Base-by-base conservation (phyloP, 2,329 filamentous ascomycete genomes). In the Ceratocystis cacaofunesta region DNA sequence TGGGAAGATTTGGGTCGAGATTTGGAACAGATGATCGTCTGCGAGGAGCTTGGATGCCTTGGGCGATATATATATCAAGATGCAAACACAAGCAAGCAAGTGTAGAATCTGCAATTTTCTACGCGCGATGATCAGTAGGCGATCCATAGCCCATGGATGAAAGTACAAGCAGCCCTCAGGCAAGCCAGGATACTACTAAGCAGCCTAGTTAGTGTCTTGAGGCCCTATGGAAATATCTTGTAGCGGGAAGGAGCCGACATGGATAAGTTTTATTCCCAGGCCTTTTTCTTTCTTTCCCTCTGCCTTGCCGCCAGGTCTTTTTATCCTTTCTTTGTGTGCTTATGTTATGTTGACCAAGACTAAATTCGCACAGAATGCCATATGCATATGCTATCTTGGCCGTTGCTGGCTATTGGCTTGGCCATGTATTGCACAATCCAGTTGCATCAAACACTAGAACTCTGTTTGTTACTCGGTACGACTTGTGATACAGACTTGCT, bases 231-330 rank as follows among this genome's bases (percentile, higher is more conserved):
- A 32, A 50, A 22, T 62, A 46, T 22, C 43, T 43, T 61, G 32
- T 61, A 25, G 58, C 41, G 41, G 50, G 50, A 55, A 22, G 50
- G 50, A 55, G 50, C 25, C 17, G 32, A 22, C 58, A 32, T 46
- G 61, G 61, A 62, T 62, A 62, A 62, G 43, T 48, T 50, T 62
- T 62, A 19, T 62, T 62, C 61, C 61, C 36, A 41, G 36, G 36
- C 36, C 36, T 41, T 41, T 41, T 41, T 41, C 36, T 41, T 1
- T 41, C 1, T 12, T 12, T 41, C 10, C 12, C 36, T 41, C 8
- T 15, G 10, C 3, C 32, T 36, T 36, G 32, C 32, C 32, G 32
- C 32, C 8, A 36, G 32, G 32, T 36, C 8, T 36, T 10, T 36
- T 36, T 36, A 36, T 10, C 8, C 32, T 10, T 36, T 36, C 32